Evolutionary conservation across 140 eudicot species (phyloP).

Genomic region (Stevia rebaudiana): DNA sequence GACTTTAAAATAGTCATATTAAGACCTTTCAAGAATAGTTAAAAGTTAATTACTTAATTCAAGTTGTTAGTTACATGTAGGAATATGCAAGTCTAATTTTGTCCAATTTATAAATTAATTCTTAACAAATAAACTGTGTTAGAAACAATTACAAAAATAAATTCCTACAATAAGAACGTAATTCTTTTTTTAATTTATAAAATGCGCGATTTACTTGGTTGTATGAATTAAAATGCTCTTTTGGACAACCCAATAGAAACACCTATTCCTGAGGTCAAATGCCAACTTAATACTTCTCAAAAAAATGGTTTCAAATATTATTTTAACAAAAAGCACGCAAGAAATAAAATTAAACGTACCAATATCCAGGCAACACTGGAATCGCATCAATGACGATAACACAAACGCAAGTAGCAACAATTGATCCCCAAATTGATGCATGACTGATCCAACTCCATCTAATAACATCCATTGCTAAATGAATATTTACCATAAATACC

Average conservation of each 20-base stretch:
- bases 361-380: slow-evolving; percentile 10
- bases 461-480: slow-evolving; percentile 13
- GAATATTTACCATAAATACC: slow-evolving; percentile 11
- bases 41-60: too few species aligned
- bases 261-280: neutral
- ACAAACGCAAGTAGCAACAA: slow-evolving; percentile 11
- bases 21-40: too few species aligned
- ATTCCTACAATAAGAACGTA: neutral
- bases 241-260: neutral
- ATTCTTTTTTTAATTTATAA: neutral
- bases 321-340: neutral
- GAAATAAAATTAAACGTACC: slow-evolving; percentile 7
- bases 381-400: slow-evolving; percentile 7
- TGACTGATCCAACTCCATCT: slow-evolving; percentile 13
- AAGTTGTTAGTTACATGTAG: too few species aligned
- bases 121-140: neutral
- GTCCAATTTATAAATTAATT: neutral
- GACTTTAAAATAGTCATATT: too few species aligned
- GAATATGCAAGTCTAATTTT: too few species aligned
- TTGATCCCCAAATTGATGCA: slow-evolving; percentile 11
- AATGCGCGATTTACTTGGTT: neutral
- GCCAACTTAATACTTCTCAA: neutral
- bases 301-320: neutral
- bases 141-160: neutral
- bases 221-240: neutral